phyloP scores from a whole-genome alignment of 306 rosid genomes.

The Gynostemma pentaphyllum region DNA sequence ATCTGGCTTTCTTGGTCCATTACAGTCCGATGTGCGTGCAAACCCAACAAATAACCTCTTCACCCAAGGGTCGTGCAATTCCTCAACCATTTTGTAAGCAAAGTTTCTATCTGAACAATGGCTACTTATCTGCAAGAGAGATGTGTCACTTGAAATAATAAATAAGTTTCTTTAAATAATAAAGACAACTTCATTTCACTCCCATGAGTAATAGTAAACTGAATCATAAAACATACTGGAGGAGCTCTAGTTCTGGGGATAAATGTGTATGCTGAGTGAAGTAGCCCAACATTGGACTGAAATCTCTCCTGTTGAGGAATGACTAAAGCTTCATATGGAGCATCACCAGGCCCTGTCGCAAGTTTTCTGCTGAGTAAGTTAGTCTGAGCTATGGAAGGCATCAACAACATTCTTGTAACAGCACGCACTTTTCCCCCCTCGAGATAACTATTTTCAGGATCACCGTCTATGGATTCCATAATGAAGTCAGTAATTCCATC shows the following conservation, averaged over 20 bases:
- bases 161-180: conserved; percentile 4
- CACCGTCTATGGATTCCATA: conserved; percentile 36
- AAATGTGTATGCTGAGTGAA: conserved; percentile 75
- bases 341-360: conserved; percentile 49
- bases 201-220: conserved; percentile 10
- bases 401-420: conserved; percentile 70
- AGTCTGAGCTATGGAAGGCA: conserved; percentile 54
- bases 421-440: conserved; percentile 62
- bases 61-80: conserved; percentile 78
- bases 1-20: conserved; percentile 81
- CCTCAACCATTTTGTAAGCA: conserved; percentile 65
- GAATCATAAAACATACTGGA: conserved; percentile 49
- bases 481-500: conserved; percentile 48
- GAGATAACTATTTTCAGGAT: conserved; percentile 39
- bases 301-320: conserved; percentile 63
- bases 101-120: conserved; percentile 83
- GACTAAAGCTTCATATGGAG: conserved; percentile 79
- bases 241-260: conserved; percentile 90
- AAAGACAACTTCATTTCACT: conserved; percentile 2
- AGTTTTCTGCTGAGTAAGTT: conserved; percentile 35
- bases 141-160: conserved; percentile 10
- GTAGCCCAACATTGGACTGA: conserved; percentile 60
- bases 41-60: conserved; percentile 85
- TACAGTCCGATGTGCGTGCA: conserved; percentile 82
- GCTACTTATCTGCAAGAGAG: conserved; percentile 46